Evolutionary conservation across 495 filamentous ascomycete genomes (phyloP).

Genomic region (Hypoxylon lienhwacheense): DNA sequence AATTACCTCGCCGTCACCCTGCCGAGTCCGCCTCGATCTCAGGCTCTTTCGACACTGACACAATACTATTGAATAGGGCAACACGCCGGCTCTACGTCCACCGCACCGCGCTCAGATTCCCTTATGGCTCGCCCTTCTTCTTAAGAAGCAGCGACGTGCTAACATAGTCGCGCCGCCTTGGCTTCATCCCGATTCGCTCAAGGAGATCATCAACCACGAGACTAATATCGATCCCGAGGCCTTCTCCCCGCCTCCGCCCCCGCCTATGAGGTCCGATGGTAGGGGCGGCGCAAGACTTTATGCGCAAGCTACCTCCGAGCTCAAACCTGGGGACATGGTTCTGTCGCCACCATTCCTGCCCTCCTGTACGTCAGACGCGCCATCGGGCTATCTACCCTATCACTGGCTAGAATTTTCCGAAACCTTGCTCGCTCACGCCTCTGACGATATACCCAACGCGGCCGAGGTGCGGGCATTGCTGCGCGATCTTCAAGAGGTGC

Average conservation of each 20-base stretch:
- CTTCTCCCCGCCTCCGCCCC: conserved; percentile 74
- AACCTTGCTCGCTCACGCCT: conserved; percentile 78
- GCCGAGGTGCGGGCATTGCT: conserved; percentile 74
- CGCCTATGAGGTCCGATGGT: conserved; percentile 55
- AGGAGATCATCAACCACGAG: conserved; percentile 75
- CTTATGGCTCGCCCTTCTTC: conserved; percentile 94
- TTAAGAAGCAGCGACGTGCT: conserved; percentile 91
- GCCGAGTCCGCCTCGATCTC: conserved; percentile 12
- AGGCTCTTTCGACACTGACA: conserved; percentile 11
- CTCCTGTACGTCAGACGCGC: conserved; percentile 60
- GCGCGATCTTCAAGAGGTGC: conserved; percentile 81
- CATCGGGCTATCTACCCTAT: conserved; percentile 74
- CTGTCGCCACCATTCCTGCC: conserved; percentile 64
- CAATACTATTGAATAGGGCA: conserved; percentile 60
- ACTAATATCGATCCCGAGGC: conserved; percentile 62
- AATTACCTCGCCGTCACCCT: conserved; percentile 19
- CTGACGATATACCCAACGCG: conserved; percentile 79
- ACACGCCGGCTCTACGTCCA: conserved; percentile 72
- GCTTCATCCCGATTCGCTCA: conserved; percentile 74
- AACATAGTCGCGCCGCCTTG: conserved; percentile 91
- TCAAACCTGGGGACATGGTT: conserved; percentile 32
- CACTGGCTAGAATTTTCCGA: conserved; percentile 92
- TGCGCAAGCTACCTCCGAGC: conserved; percentile 24
- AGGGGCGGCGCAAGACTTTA: conserved; percentile 41
- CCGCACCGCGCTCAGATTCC: conserved; percentile 80